Evolutionary conservation across 164 flowering plant genomes (phyloP), one percentile per base, ranked within the genome.

Genomic region (Chloranthus sessilifolius): DNA sequence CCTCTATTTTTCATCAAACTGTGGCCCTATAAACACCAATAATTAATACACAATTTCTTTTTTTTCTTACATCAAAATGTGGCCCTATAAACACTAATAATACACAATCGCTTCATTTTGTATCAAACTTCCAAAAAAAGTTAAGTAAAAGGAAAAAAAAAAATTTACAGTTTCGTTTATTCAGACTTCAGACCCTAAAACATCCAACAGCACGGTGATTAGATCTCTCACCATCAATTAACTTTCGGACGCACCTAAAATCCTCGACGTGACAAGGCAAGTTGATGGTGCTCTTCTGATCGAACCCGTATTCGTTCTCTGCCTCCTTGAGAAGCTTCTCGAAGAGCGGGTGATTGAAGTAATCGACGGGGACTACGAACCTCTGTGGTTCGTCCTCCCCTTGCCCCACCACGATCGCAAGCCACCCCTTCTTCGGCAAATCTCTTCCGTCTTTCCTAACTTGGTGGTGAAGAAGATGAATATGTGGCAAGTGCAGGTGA

Each of bases 231-330:
- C 53, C 55, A 29, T 79, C 84, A 47, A 83, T 86, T 72, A 79
- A 40, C 8, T 78, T 74, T 24, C 61, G 79, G 12, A 86, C 82
- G 53, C 76, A 49, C 21, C 73, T 64, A 65, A 86, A 86, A 49
- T 81, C 72, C 29, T 69, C 79, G 2, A 86, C 88, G 22, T 78
- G 77, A 52, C 95, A 86, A 57, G 95, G 95, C 42, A 86, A 81
- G 28, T 66, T 77, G 53, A 86, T 73, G 16, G 88, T 66, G 0
- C 90, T 88, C 54, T 81, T 75, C 53, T 86, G 95, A 27, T 73
- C 79, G 55, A 83, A 86, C 15, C 95, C 95, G 40, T 77, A 86
- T 57, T 79, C 95, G 14, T 86, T 81, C 41, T 86, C 95, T 1
- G 95, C 95, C 36, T 74, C 90, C 43, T 86, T 75, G 52, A 86